These are phyloP conservation scores for Pinus taeda DNA, from an alignment of 75 land plant genomes.

Conservation along the genomic window DNA sequence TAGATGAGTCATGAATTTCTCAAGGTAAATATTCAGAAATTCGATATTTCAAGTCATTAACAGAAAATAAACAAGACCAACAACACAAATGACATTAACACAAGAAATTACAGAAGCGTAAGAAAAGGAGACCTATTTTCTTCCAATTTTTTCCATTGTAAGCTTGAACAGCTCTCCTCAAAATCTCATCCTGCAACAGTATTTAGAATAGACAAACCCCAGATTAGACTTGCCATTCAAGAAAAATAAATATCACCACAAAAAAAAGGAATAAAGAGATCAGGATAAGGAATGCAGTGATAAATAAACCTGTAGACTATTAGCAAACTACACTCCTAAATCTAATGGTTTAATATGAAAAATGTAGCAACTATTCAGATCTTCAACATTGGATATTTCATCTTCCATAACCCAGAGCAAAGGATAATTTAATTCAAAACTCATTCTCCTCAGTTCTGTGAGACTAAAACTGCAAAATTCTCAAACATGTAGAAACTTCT, in stretches of 20 bases:
- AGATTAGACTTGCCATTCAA: constrained; percentile 4
- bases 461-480: background rate
- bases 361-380: background rate
- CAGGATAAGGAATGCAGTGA: background rate
- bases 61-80: background rate
- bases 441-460: background rate
- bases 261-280: background rate
- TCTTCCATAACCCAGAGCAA: too few relatives aligned
- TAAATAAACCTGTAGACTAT: background rate
- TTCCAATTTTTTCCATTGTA: constrained; percentile 88
- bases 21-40: background rate
- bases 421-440: background rate
- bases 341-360: background rate
- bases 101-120: background rate
- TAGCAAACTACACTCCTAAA: background rate
- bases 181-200: constrained; percentile 57
- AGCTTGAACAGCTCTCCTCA: constrained; percentile 63
- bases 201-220: background rate
- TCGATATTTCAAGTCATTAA: background rate
- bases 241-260: background rate
- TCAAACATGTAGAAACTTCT: background rate
- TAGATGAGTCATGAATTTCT: background rate
- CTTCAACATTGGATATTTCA: background rate
- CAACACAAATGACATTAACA: background rate
- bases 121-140: constrained; percentile 51